Evolutionary conservation across 2,329 filamentous ascomycete genomes (phyloP), one percentile per base, ranked within the genome.

Genomic region (Diplodia mutila): DNA sequence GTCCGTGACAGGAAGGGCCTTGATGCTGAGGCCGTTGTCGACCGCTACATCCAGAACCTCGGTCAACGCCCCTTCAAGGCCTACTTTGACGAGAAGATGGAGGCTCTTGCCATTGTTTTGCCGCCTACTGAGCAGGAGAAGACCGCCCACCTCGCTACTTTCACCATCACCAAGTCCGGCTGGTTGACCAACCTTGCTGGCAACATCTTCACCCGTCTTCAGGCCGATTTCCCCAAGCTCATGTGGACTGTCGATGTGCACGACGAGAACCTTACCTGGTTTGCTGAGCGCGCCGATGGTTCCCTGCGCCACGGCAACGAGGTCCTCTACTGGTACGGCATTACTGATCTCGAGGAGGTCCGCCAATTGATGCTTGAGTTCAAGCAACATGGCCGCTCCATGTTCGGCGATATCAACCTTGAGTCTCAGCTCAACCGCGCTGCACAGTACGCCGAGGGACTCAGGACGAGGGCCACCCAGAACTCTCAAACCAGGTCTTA

Each of bases 221-320:
- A 94, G 85, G 96, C 97, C 80, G 94, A 97, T 76, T 91, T 94
- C 79, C 89, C 93, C 66, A 93, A 91, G 81, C 85, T 98, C 71
- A 91, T 93, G 71, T 99, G 94, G 94, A 97, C 93, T n/a, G 94
- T 97, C 69, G 94, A 92, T 82, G 91, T 94, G 75, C 91, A 96
- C 72, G 94, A 98, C 74, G 94, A 98, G 85, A 97, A 98, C 79
- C 84, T 98, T 74, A 94, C 93, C 12, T 98, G 94, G 95, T 97
- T 98, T 85, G 96, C 97, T 73, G 94, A 97, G 80, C 97, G 97
- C 85, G 91, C 94, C 11, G 93, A 97, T 73, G 94, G 95, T 67
- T 97, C 92, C 80, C 87, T 97, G 74, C 92, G 91, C 70, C 89
- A 90, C 67, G 89, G 92, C 72, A 93, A 93, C 68, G 92, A 94